Conservation (phyloP, 176 grass and related monocot species). For the Phragmites australis region DNA sequence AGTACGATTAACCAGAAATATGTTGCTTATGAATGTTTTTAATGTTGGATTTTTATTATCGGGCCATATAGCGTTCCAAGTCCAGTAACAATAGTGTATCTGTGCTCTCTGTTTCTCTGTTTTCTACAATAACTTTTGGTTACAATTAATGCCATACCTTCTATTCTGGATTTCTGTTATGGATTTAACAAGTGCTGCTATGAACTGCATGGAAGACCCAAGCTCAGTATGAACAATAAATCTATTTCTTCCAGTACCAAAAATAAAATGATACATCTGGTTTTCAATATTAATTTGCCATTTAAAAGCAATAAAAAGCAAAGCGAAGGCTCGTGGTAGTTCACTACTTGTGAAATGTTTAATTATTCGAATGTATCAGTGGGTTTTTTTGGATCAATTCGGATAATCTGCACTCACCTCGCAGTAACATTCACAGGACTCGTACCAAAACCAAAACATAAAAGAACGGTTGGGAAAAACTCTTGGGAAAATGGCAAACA, state of each 20-base stretch:
- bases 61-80: neutral
- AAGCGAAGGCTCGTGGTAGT: too few species aligned
- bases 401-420: neutral
- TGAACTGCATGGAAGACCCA: conserved; percentile 2
- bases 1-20: neutral
- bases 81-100: neutral
- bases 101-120: neutral
- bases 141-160: neutral
- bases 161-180: neutral
- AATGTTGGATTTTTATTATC: neutral
- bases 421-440: neutral
- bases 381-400: too few species aligned
- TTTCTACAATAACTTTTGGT: neutral
- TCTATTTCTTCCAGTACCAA: neutral
- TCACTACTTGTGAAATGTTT: too few species aligned
- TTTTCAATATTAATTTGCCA: neutral
- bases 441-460: neutral
- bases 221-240: neutral
- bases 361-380: too few species aligned
- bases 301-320: too few species aligned
- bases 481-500: neutral
- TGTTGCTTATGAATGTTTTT: neutral
- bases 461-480: conserved; percentile 1
- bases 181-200: neutral
- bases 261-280: neutral